Base-by-base conservation (phyloP, 2,329 filamentous ascomycete species). In the Fusarium aywerte region DNA sequence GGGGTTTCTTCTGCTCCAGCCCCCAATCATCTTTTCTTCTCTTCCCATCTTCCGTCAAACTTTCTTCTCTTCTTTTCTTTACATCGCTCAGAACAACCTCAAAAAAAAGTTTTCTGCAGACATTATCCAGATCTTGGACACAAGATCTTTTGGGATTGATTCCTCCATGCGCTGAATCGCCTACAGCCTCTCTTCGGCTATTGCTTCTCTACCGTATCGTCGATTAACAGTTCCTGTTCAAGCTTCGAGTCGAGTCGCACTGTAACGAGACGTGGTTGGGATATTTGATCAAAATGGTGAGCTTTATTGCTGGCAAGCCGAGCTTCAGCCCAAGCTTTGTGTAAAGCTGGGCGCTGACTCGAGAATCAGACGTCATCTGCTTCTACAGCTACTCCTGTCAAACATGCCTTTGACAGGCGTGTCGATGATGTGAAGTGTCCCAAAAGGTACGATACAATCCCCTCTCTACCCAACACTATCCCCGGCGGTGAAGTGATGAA, bases 371-470 rank as follows among this genome's bases (percentile, higher is more conserved):
- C 87, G 77, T 93, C 91, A 73, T 89, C 91, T 65, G 83, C 91
- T 72, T 92, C 91, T 63, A 90, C 90, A 54, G 84, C 90, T 53
- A 92, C 89, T 74, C 88, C 91, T 65, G 81, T 85, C 74, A 89
- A 87, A 79, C 87, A 91, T 80, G 82, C 86, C 68, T 97, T 97
- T 80, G 90, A 96, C 74, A 85, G 86, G 76, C 92, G 92, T 76
- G 89, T 96, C 58, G 90, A 94, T 71, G 90, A 94, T 71, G 88
- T 94, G 73, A 95, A 93, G 76, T 89, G 92, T 47, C 91, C 92
- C 32, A 99, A 98, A 81, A 92, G 89, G 96, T 97, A 89, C 81
- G 90, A 86, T 58, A 18, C 27, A 25, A 20, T 36, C 21, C 15
- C 21, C 13, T 5, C 12, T 33, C 35, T 36, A 31, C 40, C 20